Evolutionary conservation across 345 rosid genomes (phyloP).

Genomic region (Litchi chinensis): DNA sequence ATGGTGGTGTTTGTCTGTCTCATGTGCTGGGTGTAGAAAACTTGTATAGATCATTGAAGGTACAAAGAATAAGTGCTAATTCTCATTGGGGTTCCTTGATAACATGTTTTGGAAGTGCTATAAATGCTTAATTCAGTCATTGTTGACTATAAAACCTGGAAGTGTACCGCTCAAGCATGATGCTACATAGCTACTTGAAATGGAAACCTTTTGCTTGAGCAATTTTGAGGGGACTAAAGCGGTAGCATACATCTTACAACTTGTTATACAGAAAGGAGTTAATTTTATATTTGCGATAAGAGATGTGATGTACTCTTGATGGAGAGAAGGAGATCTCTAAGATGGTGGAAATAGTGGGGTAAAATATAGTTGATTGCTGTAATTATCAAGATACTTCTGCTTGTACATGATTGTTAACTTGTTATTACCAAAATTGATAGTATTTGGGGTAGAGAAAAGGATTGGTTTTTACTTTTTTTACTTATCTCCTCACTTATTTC

Average conservation of each 20-base stretch:
- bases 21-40: not conserved
- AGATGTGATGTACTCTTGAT: not conserved
- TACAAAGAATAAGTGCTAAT: not conserved
- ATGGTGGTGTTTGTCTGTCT: slow-evolving; percentile 1
- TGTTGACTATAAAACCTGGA: not conserved
- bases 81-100: not conserved
- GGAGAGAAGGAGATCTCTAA: not conserved
- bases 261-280: not conserved
- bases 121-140: not conserved
- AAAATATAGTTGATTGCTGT: not conserved
- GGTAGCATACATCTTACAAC: not conserved
- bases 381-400: not conserved
- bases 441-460: not conserved
- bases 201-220: not conserved
- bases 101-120: not conserved
- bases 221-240: not conserved
- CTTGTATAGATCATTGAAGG: not conserved
- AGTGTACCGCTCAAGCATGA: not conserved
- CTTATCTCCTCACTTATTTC: not conserved
- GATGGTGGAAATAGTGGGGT: not conserved
- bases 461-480: not conserved
- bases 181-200: not conserved
- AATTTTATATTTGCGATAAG: not conserved
- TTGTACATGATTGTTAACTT: not conserved
- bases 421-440: not conserved